Evolutionary conservation across 441 rosid species (phyloP).

Genomic region (Adansonia madagascariensis): DNA sequence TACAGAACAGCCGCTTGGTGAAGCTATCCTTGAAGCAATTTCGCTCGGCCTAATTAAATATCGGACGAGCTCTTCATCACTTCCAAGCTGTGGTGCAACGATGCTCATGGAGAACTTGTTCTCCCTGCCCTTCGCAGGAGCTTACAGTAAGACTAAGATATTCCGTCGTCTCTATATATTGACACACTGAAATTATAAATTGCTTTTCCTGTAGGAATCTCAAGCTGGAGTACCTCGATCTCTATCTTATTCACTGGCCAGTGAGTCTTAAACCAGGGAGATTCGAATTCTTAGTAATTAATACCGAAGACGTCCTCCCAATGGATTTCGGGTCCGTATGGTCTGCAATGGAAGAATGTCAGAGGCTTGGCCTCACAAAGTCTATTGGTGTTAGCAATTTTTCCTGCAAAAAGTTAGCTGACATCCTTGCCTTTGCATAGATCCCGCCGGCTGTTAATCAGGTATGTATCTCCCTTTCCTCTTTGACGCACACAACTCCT

Average conservation of each 20-base stretch:
- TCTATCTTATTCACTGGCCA: constrained; percentile 64
- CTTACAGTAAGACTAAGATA: constrained; percentile 35
- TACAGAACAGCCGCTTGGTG: constrained; percentile 25
- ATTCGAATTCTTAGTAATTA: constrained; percentile 32
- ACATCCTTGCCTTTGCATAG: constrained; percentile 51
- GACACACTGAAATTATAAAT: background rate
- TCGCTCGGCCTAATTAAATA: constrained; percentile 39
- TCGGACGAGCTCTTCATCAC: constrained; percentile 53
- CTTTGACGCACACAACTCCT: background rate
- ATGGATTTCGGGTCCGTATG: constrained; percentile 60
- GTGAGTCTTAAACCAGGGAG: constrained; percentile 43
- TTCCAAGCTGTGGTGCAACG: constrained; percentile 52
- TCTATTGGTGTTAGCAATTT: constrained; percentile 73
- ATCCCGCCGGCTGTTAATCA: constrained; percentile 69
- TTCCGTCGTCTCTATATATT: too few relatives aligned
- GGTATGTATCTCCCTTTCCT: constrained; percentile 27
- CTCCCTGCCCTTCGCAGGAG: constrained; percentile 40
- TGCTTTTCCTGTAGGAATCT: constrained; percentile 44
- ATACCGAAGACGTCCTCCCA: constrained; percentile 34
- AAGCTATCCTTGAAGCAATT: constrained; percentile 47
- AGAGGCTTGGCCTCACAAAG: constrained; percentile 57
- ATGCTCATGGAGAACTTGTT: constrained; percentile 32
- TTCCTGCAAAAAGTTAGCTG: constrained; percentile 57
- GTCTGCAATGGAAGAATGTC: constrained; percentile 70
- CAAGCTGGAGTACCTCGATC: constrained; percentile 52